Conservation (phyloP, 106 monocot genomes). For the Dendrobium catenatum region DNA sequence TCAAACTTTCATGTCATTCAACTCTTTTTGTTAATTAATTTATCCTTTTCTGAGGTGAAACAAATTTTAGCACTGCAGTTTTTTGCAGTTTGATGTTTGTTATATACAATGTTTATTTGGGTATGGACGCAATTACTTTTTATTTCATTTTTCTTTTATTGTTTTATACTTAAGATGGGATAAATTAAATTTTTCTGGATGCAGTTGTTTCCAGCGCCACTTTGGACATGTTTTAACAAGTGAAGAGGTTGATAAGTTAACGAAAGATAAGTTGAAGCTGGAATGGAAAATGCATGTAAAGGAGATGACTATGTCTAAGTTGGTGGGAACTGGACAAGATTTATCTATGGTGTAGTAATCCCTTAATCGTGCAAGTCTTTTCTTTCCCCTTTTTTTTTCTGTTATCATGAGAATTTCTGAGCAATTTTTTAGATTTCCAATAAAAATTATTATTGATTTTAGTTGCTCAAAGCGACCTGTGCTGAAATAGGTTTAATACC, state of each 20-base stretch:
- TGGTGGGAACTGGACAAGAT: conserved; percentile 60
- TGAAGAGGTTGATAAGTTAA: conserved; percentile 50
- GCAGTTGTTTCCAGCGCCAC: conserved; percentile 60
- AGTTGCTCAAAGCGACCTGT: too few species aligned
- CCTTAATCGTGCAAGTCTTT: too few species aligned
- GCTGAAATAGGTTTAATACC: too few species aligned
- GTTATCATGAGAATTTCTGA: not conserved
- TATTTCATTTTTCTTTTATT: not conserved
- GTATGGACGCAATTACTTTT: not conserved
- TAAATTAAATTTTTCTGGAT: conserved; percentile 7
- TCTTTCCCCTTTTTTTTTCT: not conserved
- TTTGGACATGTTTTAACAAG: conserved; percentile 28
- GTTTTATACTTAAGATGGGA: not conserved
- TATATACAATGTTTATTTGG: too few species aligned
- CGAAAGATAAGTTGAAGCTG: conserved; percentile 39
- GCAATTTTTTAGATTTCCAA: not conserved
- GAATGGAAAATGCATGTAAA: conserved; percentile 60
- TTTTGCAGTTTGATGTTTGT: too few species aligned
- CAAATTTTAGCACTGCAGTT: too few species aligned
- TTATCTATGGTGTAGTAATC: conserved; percentile 13
- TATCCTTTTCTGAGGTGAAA: too few species aligned
- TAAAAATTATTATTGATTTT: too few species aligned
- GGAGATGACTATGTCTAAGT: conserved; percentile 41
- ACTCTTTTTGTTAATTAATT: too few species aligned
- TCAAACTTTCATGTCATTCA: too few species aligned